Conservation (phyloP, 1,139 yeast genomes). For the Suhomyces chickasaworum region DNA sequence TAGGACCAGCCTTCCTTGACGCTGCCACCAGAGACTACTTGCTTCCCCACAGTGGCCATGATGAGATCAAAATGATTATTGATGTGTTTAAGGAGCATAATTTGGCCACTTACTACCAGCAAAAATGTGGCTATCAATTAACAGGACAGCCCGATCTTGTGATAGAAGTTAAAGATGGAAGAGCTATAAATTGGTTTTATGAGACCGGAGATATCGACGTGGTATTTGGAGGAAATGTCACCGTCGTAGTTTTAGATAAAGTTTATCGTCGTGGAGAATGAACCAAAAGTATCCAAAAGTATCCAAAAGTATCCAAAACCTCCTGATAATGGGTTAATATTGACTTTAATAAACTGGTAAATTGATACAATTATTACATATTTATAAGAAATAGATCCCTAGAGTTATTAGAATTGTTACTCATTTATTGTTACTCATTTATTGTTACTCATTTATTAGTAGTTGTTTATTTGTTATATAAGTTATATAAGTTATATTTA, state of each 20-base stretch:
- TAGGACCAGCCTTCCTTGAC: slow-evolving; percentile 3
- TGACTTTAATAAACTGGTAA: too few species aligned
- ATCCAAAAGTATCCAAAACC: too few species aligned
- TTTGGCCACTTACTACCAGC: background rate
- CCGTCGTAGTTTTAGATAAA: background rate
- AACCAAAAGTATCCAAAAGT: too few species aligned
- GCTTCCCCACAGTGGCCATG: background rate
- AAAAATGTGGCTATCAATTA: slow-evolving; percentile 3
- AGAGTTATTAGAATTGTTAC: too few species aligned
- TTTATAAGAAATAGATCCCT: too few species aligned
- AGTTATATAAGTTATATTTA: too few species aligned
- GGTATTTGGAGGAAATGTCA: slow-evolving; percentile 1
- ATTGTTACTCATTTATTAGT: too few species aligned
- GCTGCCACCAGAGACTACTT: background rate
- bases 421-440: too few species aligned
- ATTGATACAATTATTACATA: too few species aligned
- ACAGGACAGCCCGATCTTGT: background rate
- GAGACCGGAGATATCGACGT: background rate
- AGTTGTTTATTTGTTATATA: too few species aligned
- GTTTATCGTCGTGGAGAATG: background rate
- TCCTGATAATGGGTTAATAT: too few species aligned
- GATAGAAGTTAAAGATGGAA: background rate
- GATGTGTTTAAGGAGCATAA: slow-evolving; percentile 2
- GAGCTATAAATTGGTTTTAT: background rate
- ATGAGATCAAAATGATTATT: background rate